Conservation (phyloP, 177 flowering plant species). For the Vitis hybrid region DNA sequence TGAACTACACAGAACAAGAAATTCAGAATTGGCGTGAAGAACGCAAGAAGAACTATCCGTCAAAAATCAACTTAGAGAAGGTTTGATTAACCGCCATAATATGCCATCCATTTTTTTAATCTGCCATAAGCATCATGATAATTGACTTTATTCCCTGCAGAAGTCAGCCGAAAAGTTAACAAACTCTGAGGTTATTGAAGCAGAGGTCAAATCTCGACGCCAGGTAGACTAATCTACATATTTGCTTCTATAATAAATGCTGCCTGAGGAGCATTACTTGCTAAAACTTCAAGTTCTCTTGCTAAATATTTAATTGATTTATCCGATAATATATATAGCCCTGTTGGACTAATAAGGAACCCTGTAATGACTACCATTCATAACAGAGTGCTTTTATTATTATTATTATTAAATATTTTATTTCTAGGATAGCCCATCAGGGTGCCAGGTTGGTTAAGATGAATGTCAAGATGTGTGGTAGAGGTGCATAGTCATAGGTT, state of each 20-base stretch:
- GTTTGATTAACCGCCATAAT: slow-evolving; percentile 26
- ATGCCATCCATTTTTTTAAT: neutral
- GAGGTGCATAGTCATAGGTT: no score
- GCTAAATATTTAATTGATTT: no score
- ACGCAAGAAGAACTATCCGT: slow-evolving; percentile 75
- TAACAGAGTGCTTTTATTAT: no score
- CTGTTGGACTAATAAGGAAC: no score
- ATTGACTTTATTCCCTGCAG: slow-evolving; percentile 33
- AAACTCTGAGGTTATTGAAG: slow-evolving; percentile 27
- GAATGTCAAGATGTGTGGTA: no score
- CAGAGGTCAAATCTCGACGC: slow-evolving; percentile 48
- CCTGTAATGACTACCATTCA: no score
- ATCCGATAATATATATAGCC: no score
- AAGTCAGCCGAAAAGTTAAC: slow-evolving; percentile 29
- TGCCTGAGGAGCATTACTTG: no score
- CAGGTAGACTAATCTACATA: slow-evolving; percentile 40
- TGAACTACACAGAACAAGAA: slow-evolving; percentile 74
- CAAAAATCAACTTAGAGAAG: slow-evolving; percentile 54
- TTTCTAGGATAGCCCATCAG: no score
- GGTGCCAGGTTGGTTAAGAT: no score
- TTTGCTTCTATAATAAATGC: neutral
- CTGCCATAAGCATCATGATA: neutral
- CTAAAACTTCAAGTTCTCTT: no score
- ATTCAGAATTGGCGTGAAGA: slow-evolving; percentile 80
- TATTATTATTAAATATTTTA: no score